Conservation (phyloP, 805 yeast species). For the Myxozyma neglecta region DNA sequence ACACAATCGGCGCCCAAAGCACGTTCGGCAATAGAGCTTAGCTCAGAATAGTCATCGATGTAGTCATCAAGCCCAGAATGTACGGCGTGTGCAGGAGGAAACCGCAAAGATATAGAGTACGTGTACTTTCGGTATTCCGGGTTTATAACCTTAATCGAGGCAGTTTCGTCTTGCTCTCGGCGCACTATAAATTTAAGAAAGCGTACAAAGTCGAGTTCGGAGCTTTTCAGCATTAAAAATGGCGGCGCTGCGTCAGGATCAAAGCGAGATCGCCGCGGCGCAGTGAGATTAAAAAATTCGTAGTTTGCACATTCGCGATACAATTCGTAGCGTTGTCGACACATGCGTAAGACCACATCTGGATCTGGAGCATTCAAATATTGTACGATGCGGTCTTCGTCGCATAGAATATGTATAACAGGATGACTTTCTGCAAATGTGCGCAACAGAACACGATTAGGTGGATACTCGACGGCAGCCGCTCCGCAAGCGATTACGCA, state of each 20-base stretch:
- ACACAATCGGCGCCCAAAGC: conserved; percentile 74
- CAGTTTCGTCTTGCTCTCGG: conserved; percentile 7
- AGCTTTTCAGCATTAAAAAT: conserved; percentile 7
- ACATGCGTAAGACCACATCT: conserved; percentile 85
- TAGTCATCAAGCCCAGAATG: conserved; percentile 55
- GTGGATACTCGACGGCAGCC: conserved; percentile 84
- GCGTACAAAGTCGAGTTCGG: conserved; percentile 14
- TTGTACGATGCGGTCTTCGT: conserved; percentile 71
- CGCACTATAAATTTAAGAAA: conserved; percentile 1
- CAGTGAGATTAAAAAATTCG: conserved; percentile 22
- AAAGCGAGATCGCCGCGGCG: conserved; percentile 4
- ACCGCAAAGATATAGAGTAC: conserved; percentile 46
- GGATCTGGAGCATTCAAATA: conserved; percentile 74
- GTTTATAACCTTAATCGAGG: background rate
- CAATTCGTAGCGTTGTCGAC: conserved; percentile 70
- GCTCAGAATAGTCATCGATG: conserved; percentile 36
- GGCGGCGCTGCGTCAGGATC: background rate
- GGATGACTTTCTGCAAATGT: conserved; percentile 65
- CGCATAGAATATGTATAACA: conserved; percentile 86
- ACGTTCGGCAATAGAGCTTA: conserved; percentile 50
- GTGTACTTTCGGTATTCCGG: conserved; percentile 16
- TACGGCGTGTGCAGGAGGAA: conserved; percentile 63
- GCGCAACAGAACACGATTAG: conserved; percentile 63
- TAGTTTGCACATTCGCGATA: conserved; percentile 50
- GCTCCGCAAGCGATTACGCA: conserved; percentile 80